phyloP scores from a whole-genome alignment of 768 basidiomycete genomes.

The Hydnum rufescens region DNA sequence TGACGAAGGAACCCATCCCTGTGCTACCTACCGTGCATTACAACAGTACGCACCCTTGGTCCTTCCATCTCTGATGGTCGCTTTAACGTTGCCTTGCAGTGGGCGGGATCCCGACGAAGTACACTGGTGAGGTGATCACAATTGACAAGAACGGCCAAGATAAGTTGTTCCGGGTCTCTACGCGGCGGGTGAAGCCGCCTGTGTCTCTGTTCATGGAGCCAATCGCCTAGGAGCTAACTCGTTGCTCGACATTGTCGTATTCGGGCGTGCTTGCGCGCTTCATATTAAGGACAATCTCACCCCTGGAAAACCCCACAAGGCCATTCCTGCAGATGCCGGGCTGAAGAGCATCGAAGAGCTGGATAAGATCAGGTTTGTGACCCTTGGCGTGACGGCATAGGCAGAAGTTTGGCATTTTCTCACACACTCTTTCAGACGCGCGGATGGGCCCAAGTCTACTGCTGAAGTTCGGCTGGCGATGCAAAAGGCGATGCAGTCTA shows the following conservation, averaged over 20 bases:
- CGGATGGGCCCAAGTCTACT: conserved; percentile 68
- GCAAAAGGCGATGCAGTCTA: conserved; percentile 98
- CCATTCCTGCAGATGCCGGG: conserved; percentile 71
- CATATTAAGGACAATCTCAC: conserved; percentile 85
- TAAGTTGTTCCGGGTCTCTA: conserved; percentile 87
- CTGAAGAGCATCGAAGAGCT: conserved; percentile 66
- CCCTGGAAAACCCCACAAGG: conserved; percentile 80
- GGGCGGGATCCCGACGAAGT: conserved; percentile 98
- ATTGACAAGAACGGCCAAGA: conserved; percentile 34
- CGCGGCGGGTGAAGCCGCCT: conserved; percentile 97
- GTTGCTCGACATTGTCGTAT: conserved; percentile 94
- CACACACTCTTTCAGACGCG: conserved; percentile 27
- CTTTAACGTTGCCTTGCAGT: conserved; percentile 28
- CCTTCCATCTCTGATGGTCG: neutral
- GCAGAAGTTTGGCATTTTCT: neutral
- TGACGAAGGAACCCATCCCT: conserved; percentile 98
- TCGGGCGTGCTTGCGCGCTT: conserved; percentile 96
- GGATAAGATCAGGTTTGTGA: conserved; percentile 53
- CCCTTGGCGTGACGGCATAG: neutral
- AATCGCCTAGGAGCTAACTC: conserved; percentile 99
- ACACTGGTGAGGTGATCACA: conserved; percentile 93
- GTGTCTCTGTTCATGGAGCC: conserved; percentile 96
- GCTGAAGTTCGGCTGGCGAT: conserved; percentile 82
- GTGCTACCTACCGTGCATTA: conserved; percentile 97
- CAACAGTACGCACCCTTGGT: conserved; percentile 47